Percentiles rank a stretch among this genome's conserved stretches.
These are phyloP conservation scores for Claviceps paspali DNA, from an alignment of 2,329 filamentous ascomycete genomes.

Conservation along the genomic window DNA sequence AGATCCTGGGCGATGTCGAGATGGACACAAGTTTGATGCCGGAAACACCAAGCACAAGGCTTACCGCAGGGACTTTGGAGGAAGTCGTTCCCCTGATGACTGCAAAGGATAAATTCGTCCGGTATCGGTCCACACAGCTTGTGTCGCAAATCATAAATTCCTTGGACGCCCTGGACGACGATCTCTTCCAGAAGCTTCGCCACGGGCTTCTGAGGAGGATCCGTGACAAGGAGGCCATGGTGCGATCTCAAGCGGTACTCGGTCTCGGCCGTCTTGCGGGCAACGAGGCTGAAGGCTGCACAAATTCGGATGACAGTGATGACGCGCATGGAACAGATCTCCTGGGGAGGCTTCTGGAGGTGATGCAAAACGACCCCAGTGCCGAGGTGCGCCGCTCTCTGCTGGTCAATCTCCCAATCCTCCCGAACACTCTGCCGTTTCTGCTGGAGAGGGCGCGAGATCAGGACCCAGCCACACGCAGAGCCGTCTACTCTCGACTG, in stretches of 20 bases:
- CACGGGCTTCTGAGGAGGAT: slow-evolving; percentile 70
- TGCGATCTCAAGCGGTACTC: slow-evolving; percentile 81
- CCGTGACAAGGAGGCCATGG: slow-evolving; percentile 84
- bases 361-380: slow-evolving; percentile 85
- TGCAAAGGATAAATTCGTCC: slow-evolving; percentile 83
- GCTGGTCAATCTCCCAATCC: slow-evolving; percentile 77
- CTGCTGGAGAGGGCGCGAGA: slow-evolving; percentile 85
- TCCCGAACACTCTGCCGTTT: slow-evolving; percentile 67
- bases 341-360: slow-evolving; percentile 69
- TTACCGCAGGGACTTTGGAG: slow-evolving; percentile 60
- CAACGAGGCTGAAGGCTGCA: slow-evolving; percentile 57
- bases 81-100: slow-evolving; percentile 60
- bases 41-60: slow-evolving; percentile 70
- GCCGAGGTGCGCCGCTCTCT: slow-evolving; percentile 84
- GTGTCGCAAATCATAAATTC: slow-evolving; percentile 86
- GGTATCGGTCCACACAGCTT: slow-evolving; percentile 80
- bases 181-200: slow-evolving; percentile 70
- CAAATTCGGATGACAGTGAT: slow-evolving; percentile 55
- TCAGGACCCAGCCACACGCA: slow-evolving; percentile 66
- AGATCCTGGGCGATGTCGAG: slow-evolving; percentile 48
- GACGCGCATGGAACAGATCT: slow-evolving; percentile 49
- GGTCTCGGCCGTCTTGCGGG: slow-evolving; percentile 75
- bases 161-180: slow-evolving; percentile 81
- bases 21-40: slow-evolving; percentile 56
- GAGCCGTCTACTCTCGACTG: slow-evolving; percentile 74